phyloP scores from a whole-genome alignment of 805 yeast genomes.

The Cyberlindnera euphorbiiphila region DNA sequence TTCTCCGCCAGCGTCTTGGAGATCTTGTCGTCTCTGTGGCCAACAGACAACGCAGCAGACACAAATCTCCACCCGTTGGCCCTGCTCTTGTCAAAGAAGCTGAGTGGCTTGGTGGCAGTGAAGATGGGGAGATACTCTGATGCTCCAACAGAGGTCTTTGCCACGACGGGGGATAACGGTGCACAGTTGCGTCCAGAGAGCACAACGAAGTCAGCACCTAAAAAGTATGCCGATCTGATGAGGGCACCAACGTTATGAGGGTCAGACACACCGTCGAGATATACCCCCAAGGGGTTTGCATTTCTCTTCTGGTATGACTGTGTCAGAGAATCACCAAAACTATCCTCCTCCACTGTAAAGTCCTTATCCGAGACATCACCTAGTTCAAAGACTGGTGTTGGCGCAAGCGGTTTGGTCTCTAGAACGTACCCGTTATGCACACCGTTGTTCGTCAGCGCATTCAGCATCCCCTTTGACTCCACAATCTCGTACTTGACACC shows the following conservation, averaged over 20 bases:
- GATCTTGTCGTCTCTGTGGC: slow-evolving; percentile 31
- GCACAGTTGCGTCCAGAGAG: slow-evolving; percentile 70
- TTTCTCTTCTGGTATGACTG: slow-evolving; percentile 22
- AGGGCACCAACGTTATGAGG: slow-evolving; percentile 89
- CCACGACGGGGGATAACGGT: slow-evolving; percentile 69
- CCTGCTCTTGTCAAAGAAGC: slow-evolving; percentile 54
- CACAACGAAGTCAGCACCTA: slow-evolving; percentile 79
- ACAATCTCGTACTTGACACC: slow-evolving; percentile 17
- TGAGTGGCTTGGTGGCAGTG: slow-evolving; percentile 52
- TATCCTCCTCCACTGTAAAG: slow-evolving; percentile 24
- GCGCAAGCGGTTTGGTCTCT: slow-evolving; percentile 53
- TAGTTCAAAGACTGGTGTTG: slow-evolving; percentile 29
- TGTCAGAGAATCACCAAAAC: slow-evolving; percentile 26
- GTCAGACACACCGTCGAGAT: slow-evolving; percentile 75
- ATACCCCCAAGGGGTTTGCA: slow-evolving; percentile 63
- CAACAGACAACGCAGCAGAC: slow-evolving; percentile 46
- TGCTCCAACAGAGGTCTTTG: slow-evolving; percentile 83
- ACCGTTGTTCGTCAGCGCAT: slow-evolving; percentile 57
- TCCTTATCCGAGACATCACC: slow-evolving; percentile 18
- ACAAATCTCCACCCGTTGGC: slow-evolving; percentile 66
- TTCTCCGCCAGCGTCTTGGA: slow-evolving; percentile 30
- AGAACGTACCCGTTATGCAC: slow-evolving; percentile 80
- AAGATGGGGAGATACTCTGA: slow-evolving; percentile 67
- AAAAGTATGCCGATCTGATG: slow-evolving; percentile 69
- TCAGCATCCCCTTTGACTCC: slow-evolving; percentile 44